These are phyloP conservation scores for Nothophaeocryptopus gaeumannii DNA, from an alignment of 2,329 filamentous ascomycete species.

Conservation along the genomic window DNA sequence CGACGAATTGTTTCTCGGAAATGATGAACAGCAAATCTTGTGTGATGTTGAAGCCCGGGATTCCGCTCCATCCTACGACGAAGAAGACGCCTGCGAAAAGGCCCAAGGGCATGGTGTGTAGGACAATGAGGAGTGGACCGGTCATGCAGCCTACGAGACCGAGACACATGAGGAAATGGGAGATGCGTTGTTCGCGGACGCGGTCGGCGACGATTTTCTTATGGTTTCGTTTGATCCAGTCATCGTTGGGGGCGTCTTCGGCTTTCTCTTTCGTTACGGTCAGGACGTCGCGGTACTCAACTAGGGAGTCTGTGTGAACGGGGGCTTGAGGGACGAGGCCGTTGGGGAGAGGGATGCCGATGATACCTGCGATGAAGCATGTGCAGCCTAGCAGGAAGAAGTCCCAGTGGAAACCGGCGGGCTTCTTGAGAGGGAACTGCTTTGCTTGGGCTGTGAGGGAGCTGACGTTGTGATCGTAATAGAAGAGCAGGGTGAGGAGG, in stretches of 20 bases:
- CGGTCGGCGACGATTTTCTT: slow-evolving; percentile 45
- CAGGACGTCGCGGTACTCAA: slow-evolving; percentile 40
- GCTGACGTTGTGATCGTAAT: slow-evolving; percentile 57
- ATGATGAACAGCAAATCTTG: slow-evolving; percentile 51
- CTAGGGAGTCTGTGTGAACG: slow-evolving; percentile 56
- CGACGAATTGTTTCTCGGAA: slow-evolving; percentile 47
- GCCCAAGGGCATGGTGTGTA: slow-evolving; percentile 54
- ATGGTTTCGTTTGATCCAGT: slow-evolving; percentile 41
- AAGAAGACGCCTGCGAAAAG: slow-evolving; percentile 59
- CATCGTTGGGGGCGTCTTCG: slow-evolving; percentile 40
- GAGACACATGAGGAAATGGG: slow-evolving; percentile 56
- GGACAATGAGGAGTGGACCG: slow-evolving; percentile 51
- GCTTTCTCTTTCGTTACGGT: slow-evolving; percentile 45
- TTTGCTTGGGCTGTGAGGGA: slow-evolving; percentile 56
- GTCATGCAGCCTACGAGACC: slow-evolving; percentile 57
- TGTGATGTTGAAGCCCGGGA: slow-evolving; percentile 55
- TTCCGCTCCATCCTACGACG: slow-evolving; percentile 53
- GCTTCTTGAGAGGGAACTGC: slow-evolving; percentile 56
- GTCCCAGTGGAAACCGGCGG: slow-evolving; percentile 61
- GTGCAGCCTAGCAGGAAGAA: slow-evolving; percentile 58
- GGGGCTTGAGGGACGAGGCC: slow-evolving; percentile 60
- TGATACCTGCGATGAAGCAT: slow-evolving; percentile 54
- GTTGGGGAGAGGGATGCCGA: slow-evolving; percentile 58
- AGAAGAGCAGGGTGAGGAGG: slow-evolving; percentile 54
- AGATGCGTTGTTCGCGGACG: slow-evolving; percentile 57